phyloP scores from a whole-genome alignment of 306 rosid genomes.

The Vachellia pachyceras region DNA sequence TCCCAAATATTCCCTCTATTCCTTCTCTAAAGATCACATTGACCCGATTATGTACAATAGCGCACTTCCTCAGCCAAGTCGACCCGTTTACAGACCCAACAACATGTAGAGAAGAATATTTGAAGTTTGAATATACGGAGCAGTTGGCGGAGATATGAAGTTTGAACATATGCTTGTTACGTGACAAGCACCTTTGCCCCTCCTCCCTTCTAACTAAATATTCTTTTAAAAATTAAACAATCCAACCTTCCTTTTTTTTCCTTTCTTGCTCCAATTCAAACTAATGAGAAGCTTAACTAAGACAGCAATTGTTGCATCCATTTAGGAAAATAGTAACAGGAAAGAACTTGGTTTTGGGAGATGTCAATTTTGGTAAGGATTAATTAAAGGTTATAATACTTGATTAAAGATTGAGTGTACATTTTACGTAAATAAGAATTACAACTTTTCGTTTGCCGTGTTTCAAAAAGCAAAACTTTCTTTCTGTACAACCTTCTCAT shows the following conservation, averaged over 20 bases:
- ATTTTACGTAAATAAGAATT: no score
- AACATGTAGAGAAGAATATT: not conserved
- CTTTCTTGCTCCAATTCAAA: not conserved
- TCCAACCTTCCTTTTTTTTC: not conserved
- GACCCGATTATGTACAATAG: not conserved
- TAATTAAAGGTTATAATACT: not conserved
- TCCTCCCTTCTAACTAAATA: not conserved
- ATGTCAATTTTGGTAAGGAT: not conserved
- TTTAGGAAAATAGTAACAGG: not conserved
- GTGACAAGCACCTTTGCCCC: not conserved
- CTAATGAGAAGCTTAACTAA: not conserved
- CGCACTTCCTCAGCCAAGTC: not conserved
- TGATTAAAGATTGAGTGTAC: not conserved
- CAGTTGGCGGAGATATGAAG: constrained; percentile 1
- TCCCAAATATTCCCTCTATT: not conserved
- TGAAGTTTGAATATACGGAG: not conserved
- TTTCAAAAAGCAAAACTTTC: not conserved
- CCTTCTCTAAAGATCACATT: not conserved
- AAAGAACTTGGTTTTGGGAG: not conserved
- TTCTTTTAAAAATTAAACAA: not conserved
- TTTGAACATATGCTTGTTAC: constrained; percentile 12
- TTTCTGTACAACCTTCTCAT: not conserved
- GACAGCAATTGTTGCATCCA: not conserved
- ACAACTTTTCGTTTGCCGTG: not conserved
- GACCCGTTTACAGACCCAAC: not conserved